phyloP scores from a whole-genome alignment of 345 rosid species.

The Orychophragmus violaceus region DNA sequence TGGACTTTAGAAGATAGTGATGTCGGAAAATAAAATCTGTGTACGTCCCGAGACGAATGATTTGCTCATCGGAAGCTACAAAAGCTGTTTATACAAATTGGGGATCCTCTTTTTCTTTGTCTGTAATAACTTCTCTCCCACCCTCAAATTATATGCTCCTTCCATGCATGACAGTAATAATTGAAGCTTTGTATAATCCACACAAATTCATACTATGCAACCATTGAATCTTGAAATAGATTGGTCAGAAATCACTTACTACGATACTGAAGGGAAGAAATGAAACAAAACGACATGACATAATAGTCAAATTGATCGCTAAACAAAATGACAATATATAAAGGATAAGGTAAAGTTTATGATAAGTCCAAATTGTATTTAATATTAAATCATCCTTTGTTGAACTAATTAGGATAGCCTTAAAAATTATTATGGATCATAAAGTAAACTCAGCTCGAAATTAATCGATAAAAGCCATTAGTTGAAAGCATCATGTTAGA shows the following conservation, averaged over 20 bases:
- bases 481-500: too few species aligned
- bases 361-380: too few species aligned
- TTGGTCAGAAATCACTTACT: not conserved
- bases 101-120: constrained; percentile 20
- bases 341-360: too few species aligned
- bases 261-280: not conserved
- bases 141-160: not conserved
- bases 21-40: constrained; percentile 32
- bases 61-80: constrained; percentile 32
- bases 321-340: too few species aligned
- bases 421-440: too few species aligned
- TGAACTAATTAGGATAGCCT: too few species aligned
- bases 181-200: constrained; percentile 9
- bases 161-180: constrained; percentile 11
- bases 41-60: constrained; percentile 33
- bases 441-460: too few species aligned
- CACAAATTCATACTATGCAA: not conserved
- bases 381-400: too few species aligned
- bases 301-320: not conserved
- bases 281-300: not conserved
- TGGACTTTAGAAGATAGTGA: constrained; percentile 34
- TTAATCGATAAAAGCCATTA: too few species aligned
- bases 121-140: not conserved
- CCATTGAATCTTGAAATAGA: not conserved
- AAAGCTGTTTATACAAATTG: constrained; percentile 30